Base-by-base conservation (phyloP, 2,329 filamentous ascomycete species). In the Aspergillus neotritici region DNA sequence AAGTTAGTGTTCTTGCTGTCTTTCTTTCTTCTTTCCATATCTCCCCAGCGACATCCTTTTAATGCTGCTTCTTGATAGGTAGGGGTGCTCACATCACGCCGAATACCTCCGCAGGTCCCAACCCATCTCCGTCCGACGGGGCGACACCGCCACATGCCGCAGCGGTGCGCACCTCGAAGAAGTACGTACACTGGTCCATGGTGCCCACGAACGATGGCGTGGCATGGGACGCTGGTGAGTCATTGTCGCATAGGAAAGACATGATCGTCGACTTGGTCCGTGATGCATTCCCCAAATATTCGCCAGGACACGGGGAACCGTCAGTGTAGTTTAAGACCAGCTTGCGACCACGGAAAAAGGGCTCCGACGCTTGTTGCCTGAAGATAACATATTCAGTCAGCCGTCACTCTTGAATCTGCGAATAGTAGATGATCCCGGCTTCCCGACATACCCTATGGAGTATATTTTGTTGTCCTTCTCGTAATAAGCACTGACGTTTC, bases 101-200 rank as follows among this genome's bases (percentile, higher is more conserved):
- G 62, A 98, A 98, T 10, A 98, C 77, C 66, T 72, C 88, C 69
- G 63, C 86, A 59, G 66, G 93, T 70, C 60, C 86, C 67, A 74
- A 84, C 70, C 67, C 83, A 9, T 74, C 73, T 5, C 54, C 55
- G 45, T 80, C 75, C 37, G 74, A 74, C 8, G 71, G 70, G 43
- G 79, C 77, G 17, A 80, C 74, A 72, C 73, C 90, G 68, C 69
- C 87, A 75, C 93, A 98, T 9, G 90, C 91, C 53, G 88, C 85
- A 35, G 80, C 77, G 16, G 87, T 93, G 52, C 91, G 85, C 38
- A 90, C 84, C 65, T 97, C 90, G 71, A 98, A 98, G 68, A 94
- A 86, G 69, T 97, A 98, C 25, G 87, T 82, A 74, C 93, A 98
- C 47, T 94, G 84, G 62, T 97, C 90, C 32, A 87, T 84, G 48